Conservation (phyloP, 768 basidiomycete genomes). For the Strobilomyces dryophilus region DNA sequence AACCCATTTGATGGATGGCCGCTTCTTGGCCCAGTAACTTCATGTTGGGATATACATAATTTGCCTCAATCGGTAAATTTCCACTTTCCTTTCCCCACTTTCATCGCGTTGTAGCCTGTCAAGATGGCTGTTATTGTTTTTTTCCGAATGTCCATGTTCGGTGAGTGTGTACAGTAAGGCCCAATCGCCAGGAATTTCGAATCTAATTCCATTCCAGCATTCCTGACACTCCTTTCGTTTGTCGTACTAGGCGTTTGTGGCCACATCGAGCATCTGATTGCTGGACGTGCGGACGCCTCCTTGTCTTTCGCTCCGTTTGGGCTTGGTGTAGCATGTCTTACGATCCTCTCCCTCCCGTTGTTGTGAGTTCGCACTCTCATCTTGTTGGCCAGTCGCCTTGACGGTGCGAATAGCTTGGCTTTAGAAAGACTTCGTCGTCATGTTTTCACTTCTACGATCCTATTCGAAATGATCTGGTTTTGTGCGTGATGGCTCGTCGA, state of each 20-base stretch:
- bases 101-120: not conserved
- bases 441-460: conserved; percentile 19
- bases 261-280: conserved; percentile 10
- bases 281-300: not conserved
- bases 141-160: conserved; percentile 18
- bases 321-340: conserved; percentile 10
- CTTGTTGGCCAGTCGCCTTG: not conserved
- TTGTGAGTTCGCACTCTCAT: conserved; percentile 13
- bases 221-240: conserved; percentile 13
- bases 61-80: not conserved
- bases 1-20: not conserved
- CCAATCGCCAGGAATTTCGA: not conserved
- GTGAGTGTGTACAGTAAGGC: conserved; percentile 16
- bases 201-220: conserved; percentile 6
- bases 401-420: conserved; percentile 11
- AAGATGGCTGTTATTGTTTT: conserved; percentile 24
- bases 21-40: not conserved
- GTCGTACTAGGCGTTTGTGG: conserved; percentile 22
- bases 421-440: conserved; percentile 7
- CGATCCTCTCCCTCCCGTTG: conserved; percentile 21
- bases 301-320: conserved; percentile 17
- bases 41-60: not conserved
- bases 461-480: conserved; percentile 27
- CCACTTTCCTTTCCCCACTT: not conserved
- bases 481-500: conserved; percentile 11